Percentiles rank a stretch among this genome's conserved stretches.
Conservation (phyloP, 768 basidiomycete genomes). For the Agrocybe praecox region DNA sequence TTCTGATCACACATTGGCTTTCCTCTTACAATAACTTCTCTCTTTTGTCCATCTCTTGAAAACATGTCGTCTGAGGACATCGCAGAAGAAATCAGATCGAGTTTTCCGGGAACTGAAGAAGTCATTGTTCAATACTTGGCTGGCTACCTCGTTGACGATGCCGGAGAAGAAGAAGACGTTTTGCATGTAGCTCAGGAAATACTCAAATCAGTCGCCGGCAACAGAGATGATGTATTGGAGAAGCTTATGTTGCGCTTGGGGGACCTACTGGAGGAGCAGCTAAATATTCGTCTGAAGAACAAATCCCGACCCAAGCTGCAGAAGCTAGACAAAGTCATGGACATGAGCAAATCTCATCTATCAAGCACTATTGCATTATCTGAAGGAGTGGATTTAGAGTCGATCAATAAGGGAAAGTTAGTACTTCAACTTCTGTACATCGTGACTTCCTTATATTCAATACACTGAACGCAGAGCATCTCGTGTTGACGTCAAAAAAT, state of each 20-base stretch:
- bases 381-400: conserved; percentile 88
- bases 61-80: conserved; percentile 74
- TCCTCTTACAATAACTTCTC: background rate
- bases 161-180: conserved; percentile 86
- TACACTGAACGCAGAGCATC: conserved; percentile 63
- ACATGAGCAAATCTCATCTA: conserved; percentile 82
- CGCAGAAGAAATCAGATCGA: conserved; percentile 73
- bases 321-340: conserved; percentile 85
- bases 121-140: conserved; percentile 84
- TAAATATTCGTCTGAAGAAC: conserved; percentile 58
- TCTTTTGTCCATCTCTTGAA: background rate
- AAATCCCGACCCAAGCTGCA: conserved; percentile 66
- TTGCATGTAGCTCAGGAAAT: conserved; percentile 76
- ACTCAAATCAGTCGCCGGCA: conserved; percentile 75
- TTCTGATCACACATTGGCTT: background rate
- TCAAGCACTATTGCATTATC: conserved; percentile 79
- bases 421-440: conserved; percentile 16
- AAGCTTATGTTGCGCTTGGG: conserved; percentile 68
- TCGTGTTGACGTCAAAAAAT: conserved; percentile 91
- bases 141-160: conserved; percentile 89
- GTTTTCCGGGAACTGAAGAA: conserved; percentile 80
- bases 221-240: conserved; percentile 57
- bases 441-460: conserved; percentile 14
- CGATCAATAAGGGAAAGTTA: conserved; percentile 94
- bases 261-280: conserved; percentile 65